Base-by-base conservation (phyloP, 345 rosid species). In the Salix udensis region DNA sequence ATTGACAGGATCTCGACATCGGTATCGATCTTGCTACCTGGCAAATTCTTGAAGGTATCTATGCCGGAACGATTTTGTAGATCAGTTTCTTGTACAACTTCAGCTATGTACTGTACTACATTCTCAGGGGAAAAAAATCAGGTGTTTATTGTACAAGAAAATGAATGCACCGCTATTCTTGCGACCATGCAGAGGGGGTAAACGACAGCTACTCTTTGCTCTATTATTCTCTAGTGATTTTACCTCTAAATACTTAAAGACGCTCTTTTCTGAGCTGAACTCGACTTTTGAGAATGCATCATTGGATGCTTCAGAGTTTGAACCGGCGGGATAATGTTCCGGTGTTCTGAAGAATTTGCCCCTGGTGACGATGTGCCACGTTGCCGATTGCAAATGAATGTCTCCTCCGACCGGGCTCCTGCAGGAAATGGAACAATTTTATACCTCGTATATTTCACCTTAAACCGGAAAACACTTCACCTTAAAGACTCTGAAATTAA, bases 1-100 rank as follows among this genome's bases (percentile, higher is more conserved):
- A 78, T 26, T 90, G 80, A 88, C 39, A 37, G 10, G 55, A 37
- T 36, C 24, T 48, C 12, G 24, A 21, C 26, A 2, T 46, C 2
- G 31, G 69, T 44, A 11, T 60, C 66, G 4, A 11, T 58, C 68
- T 34, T 73, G 11, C n/a, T 40, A 12, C 70, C 28, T 23, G 18
- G 31, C 66, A 60, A 16, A 70, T 70, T 53, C 64, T 44, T 68
- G 24, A 31, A 40, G 70, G 74, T 64, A n/a, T 58, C 10, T 6
- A 7, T 28, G 72, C 50, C 61, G 37, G 46, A 58, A 30, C 8
- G 15, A 23, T 66, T 24, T 28, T 48, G 26, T 58, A 58, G 66
- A 37, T 76, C 23, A 5, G 48, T 21, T 44, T 39, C 30, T 62
- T 71, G 75, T 75, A 72, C 44, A 53, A 65, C 31, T 72, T 14